A percentile compares a stretch with the other conserved stretches of the same genome.
Conservation (phyloP, 2,329 filamentous ascomycete genomes). For the Pseudocercospora vitis region DNA sequence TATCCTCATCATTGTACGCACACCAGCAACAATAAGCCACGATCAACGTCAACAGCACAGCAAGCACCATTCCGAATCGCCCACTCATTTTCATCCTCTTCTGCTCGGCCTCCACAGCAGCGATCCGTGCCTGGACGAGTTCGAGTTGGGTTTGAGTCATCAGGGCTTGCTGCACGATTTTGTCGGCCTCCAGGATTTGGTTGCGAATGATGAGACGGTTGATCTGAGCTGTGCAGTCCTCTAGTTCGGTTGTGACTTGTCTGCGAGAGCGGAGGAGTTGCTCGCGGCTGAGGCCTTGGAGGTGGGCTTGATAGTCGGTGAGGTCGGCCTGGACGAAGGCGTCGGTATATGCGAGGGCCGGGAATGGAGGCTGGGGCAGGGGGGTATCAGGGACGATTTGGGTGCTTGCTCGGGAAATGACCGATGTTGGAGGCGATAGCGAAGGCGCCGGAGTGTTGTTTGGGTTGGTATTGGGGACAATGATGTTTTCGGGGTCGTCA, state of each 20-base stretch:
- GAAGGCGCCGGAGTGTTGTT: too few species aligned
- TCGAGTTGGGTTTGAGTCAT: not conserved
- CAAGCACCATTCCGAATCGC: not conserved
- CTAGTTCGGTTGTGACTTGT: slow-evolving; percentile 2
- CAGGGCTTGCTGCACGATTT: not conserved
- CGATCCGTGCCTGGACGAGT: not conserved
- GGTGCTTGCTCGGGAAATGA: slow-evolving; percentile 12
- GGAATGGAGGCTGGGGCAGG: not conserved
- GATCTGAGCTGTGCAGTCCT: slow-evolving; percentile 11
- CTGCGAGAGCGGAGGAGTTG: slow-evolving; percentile 10
- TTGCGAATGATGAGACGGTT: not conserved
- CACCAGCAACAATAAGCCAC: not conserved
- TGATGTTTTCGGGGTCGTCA: not conserved
- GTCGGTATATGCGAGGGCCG: not conserved
- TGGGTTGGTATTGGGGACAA: not conserved
- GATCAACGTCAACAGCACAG: not conserved
- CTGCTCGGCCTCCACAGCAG: not conserved
- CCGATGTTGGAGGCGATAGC: not conserved
- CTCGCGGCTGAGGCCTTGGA: not conserved
- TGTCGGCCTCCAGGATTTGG: not conserved
- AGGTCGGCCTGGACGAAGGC: not conserved
- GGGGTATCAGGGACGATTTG: slow-evolving; percentile 14
- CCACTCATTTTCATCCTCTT: too few species aligned
- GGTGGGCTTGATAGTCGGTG: not conserved
- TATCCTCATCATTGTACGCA: not conserved